A percentile compares a stretch with the other conserved stretches of the same genome.
These are phyloP conservation scores for Suillus subluteus DNA, from an alignment of 768 basidiomycete species.

Conservation along the genomic window DNA sequence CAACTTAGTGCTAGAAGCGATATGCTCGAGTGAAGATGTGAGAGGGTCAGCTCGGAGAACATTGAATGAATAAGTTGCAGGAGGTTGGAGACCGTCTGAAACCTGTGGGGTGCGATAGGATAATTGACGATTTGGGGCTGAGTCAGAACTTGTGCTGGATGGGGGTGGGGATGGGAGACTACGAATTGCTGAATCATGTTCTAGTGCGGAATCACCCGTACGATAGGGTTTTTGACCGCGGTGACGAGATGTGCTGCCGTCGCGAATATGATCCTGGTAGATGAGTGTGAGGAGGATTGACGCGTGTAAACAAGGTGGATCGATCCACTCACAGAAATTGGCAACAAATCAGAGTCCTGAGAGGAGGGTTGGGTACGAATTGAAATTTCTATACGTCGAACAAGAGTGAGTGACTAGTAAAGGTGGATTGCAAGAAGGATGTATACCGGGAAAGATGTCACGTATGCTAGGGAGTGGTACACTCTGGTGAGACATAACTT, in stretches of 20 bases:
- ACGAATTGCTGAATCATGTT: conserved; percentile 11
- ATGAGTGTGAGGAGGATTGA: too few relatives aligned
- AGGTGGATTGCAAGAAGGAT: not conserved
- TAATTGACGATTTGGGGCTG: conserved; percentile 18
- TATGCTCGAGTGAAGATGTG: conserved; percentile 46
- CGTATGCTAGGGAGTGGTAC: conserved; percentile 52
- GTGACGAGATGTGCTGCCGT: not conserved
- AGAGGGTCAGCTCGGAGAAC: conserved; percentile 48
- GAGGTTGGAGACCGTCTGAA: conserved; percentile 18
- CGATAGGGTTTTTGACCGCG: not conserved
- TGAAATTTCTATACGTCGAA: not conserved
- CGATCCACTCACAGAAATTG: not conserved
- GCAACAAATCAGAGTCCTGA: not conserved
- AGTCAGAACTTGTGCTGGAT: conserved; percentile 33
- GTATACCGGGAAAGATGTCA: conserved; percentile 57
- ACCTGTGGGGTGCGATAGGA: conserved; percentile 15
- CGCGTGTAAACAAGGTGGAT: too few relatives aligned
- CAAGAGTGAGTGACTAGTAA: not conserved
- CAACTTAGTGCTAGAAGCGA: conserved; percentile 45
- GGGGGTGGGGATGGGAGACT: conserved; percentile 29
- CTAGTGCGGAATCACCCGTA: not conserved
- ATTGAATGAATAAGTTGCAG: conserved; percentile 41
- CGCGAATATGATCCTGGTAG: not conserved
- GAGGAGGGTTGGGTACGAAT: not conserved
- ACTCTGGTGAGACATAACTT: conserved; percentile 28